Evolutionary conservation across 768 basidiomycete genomes (phyloP), one percentile per base, ranked within the genome.

Genomic region (Leccinum disarticulatum): DNA sequence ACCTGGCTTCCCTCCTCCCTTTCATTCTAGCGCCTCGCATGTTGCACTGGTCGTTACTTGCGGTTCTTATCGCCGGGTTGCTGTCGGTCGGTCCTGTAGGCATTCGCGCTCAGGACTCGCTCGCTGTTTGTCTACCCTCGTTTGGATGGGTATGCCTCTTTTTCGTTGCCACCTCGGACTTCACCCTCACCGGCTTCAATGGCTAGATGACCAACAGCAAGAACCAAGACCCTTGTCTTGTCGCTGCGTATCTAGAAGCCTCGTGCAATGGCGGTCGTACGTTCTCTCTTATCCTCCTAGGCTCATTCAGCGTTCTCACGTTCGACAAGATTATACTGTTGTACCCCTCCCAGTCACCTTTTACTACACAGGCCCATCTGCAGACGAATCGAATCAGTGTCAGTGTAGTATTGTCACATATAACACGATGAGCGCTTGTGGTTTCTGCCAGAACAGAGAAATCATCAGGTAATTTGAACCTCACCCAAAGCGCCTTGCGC

Each of bases 381-480:
- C 22, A 27, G 51, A 56, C 50, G 49, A 70, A 35, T n/a, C 58
- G 57, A 70, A 75, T 52, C 47, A 67, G 5, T 86, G 86, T 60
- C 76, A 80, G 63, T 87, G 86, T 64, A 86, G 76, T 65, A 80
- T 83, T 6, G 80, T 86, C 30, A 79, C 79, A 4, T 87, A 86
- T 61, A 81, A 79, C 13, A 61, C 83, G 27, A 74, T 87, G 61
- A 82, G 79, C 57, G 85, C 86, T 13, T 87, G 86, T 69, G 83
- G 78, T 25, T 67, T 77, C 36, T 87, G 86, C 66, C 86, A 87
- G 66, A 77, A 77, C 35, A 70, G 73, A 2, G 77, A 0, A 27
- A 4, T 74, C 61, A 59, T 79, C 27, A 64, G 60, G 80, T 79
- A 63, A 56, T 71, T 61, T 38, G 38, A 31, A 15, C 31, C 31